Base-by-base conservation (phyloP, 2,329 filamentous ascomycete genomes). In the Curvularia sp. region DNA sequence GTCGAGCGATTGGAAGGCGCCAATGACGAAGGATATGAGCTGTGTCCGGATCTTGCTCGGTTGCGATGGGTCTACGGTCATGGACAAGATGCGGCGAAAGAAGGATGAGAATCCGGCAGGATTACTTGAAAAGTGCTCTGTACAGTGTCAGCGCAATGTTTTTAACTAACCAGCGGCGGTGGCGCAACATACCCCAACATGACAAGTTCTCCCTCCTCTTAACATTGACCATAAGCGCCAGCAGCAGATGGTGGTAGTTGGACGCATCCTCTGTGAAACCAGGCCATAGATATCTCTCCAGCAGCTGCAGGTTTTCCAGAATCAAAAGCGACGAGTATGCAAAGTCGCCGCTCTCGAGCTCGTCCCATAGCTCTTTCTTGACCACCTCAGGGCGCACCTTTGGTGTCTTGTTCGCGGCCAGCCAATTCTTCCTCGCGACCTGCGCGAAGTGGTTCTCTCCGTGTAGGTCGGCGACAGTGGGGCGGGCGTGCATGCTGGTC, bases 201-300 rank as follows among this genome's bases (percentile, higher is more conserved):
- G 92, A 88, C 54, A 98, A 82, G 72, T 90, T 89, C 75, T 98
- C 94, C 66, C 92, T 87, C 72, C 89, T 87, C 81, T 97, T 98
- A 58, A 93, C 88, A 76, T 94, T 96, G 63, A 91, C 86, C 70
- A 99, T 88, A 62, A 97, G 79, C 15, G 90, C 90, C 71, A 98
- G 88, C 62, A 99, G 83, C 33, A 98, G 82, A 53, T 97, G 89
- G 76, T 99, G 94, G 71, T 93, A 89, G 76, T 99, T 96, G 31
- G 94, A 96, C 4, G 92, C 88, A 70, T 95, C 88, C 64, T 96
- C 91, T 12, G 86, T 88, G 75, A 96, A 99, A 51, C 90, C 92
- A 46, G 95, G 95, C 95, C 95, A 99, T 28, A 99, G 84, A 74
- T 96, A 98, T 73, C 85, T 90, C 77, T 99, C 95, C 58, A 99